A percentile compares a stretch with the other conserved stretches of the same genome.
Evolutionary conservation across 192 early-diverging fungal species (phyloP).

Genomic region (Coemansia sp.): DNA sequence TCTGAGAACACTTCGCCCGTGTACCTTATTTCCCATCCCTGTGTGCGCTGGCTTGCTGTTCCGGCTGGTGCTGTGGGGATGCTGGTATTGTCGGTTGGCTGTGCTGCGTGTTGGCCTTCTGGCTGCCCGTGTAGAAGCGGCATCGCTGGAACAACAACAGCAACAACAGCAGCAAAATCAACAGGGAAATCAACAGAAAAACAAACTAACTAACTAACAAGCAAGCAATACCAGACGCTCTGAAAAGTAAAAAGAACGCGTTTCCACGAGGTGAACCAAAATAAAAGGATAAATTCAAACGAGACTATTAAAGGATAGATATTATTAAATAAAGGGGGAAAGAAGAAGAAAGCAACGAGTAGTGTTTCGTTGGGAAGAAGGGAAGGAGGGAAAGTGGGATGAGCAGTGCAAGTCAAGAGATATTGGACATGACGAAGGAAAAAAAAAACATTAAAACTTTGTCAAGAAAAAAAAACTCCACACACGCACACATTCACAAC

Average conservation of each 20-base stretch:
- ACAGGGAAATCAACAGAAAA: neutral
- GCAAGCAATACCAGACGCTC: no score
- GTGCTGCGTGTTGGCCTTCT: constrained; percentile 9
- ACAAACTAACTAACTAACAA: neutral
- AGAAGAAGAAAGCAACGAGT: constrained; percentile 1
- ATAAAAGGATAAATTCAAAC: no score
- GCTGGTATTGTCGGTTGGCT: neutral
- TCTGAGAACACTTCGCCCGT: constrained; percentile 47
- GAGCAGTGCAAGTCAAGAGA: neutral
- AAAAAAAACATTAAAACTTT: no score
- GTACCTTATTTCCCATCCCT: constrained; percentile 46
- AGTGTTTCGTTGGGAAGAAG: neutral
- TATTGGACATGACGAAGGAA: neutral
- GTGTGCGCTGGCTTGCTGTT: neutral
- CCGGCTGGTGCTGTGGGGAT: constrained; percentile 3
- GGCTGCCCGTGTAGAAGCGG: constrained; percentile 37
- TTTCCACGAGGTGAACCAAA: no score
- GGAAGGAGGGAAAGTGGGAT: neutral
- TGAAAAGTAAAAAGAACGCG: no score
- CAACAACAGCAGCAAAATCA: no score
- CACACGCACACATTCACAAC: no score
- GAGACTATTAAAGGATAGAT: no score
- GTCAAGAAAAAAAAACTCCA: no score
- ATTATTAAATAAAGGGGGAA: neutral
- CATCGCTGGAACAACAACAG: constrained; percentile 24